phyloP scores from a whole-genome alignment of 176 grass and related monocot genomes.

The Pharus latifolius region DNA sequence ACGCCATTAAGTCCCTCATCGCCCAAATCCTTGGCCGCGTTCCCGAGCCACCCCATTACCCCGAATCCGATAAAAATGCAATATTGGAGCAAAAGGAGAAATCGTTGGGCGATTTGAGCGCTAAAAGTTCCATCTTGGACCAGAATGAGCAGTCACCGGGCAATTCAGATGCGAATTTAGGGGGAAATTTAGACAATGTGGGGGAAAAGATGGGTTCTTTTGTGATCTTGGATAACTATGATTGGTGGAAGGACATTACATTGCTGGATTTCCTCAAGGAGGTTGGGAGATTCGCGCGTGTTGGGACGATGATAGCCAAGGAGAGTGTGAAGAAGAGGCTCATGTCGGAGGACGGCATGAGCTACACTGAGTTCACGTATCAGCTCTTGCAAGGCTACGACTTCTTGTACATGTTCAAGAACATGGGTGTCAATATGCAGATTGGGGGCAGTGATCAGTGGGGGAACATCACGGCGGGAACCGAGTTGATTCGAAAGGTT shows the following conservation, averaged over 20 bases:
- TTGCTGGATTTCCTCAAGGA: conserved; percentile 89
- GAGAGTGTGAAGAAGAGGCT: conserved; percentile 94
- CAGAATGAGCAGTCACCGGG: not conserved
- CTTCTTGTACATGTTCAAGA: conserved; percentile 76
- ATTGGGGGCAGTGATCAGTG: conserved; percentile 97
- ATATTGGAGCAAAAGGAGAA: not conserved
- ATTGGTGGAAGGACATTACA: conserved; percentile 93
- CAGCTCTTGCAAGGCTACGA: conserved; percentile 96
- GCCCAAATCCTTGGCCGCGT: conserved; percentile 32
- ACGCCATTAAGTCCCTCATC: conserved; percentile 47
- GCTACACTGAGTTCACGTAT: conserved; percentile 94
- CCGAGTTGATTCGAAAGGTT: conserved; percentile 83
- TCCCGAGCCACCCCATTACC: not conserved
- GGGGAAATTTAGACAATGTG: not conserved
- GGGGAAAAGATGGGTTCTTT: conserved; percentile 37
- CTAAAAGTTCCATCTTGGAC: too few species aligned
- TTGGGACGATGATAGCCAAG: conserved; percentile 83
- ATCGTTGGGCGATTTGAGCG: too few species aligned
- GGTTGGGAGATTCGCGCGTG: conserved; percentile 67
- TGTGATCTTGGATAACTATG: conserved; percentile 79
- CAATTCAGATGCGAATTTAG: not conserved
- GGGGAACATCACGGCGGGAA: conserved; percentile 83
- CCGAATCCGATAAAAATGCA: not conserved
- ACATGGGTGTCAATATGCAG: conserved; percentile 86
- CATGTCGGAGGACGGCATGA: conserved; percentile 76